Evolutionary conservation across 2,329 filamentous ascomycete genomes (phyloP), one percentile per base, ranked within the genome.

Genomic region (Trichophaea hybrida): DNA sequence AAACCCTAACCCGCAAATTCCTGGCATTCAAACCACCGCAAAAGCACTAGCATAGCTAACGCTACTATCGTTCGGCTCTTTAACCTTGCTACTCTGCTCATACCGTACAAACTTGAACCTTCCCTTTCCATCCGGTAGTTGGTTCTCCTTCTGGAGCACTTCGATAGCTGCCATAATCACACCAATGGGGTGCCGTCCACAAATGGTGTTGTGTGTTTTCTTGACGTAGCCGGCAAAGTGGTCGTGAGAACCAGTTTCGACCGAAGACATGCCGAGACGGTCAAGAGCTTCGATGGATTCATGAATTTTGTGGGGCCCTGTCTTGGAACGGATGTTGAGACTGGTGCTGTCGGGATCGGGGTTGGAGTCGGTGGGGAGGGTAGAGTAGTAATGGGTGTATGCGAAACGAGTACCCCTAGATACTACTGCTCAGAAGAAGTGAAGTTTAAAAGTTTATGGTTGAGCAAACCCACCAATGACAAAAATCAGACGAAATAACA

Each of bases 21-120:
- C 24, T 24, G 24, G 24, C 24, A 24, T 24, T 24, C 24, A 89
- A 37, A 89, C 69, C 13, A 90, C 77, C 6, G 90, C 88, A 76
- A 93, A 94, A 2, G 89, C 93, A 70, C 90, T 91, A 2, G 87
- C 89, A 72, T 98, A 98, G 73, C 90, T 96, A 55, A 98, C 93
- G 67, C 90, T 96, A 66, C 83, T 93, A 64, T 95, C 88, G 13
- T 70, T 72, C 0, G 84, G 75, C 34, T 77, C 76, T 65, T 79
- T 76, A 2, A 86, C 85, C 71, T 94, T 74, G 61, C 81, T 83
- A 73, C 91, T 98, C 61, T 90, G 80, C 70, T 95, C 84, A 72
- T 98, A 98, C 68, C 85, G 78, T 59, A 95, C 78, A 68, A 97
- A 88, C 67, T 79, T 81, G 72, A 97, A 94, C 56, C 71, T 76